phyloP scores from a whole-genome alignment of 352 stramenopile species.

The Globisporangium camurandrum region DNA sequence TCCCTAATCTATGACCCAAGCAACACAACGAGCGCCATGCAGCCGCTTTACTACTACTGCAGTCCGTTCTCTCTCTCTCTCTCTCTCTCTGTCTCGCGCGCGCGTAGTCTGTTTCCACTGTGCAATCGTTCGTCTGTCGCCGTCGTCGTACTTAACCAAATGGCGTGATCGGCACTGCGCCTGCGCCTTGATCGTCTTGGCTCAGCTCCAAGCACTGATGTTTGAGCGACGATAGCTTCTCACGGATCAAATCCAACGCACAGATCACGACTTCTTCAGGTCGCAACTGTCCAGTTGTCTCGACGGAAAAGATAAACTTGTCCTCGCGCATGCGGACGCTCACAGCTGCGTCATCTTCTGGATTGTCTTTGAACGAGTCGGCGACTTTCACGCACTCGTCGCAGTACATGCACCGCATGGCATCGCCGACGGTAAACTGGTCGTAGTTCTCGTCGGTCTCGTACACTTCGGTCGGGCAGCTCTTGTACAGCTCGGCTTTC shows the following conservation, averaged over 20 bases:
- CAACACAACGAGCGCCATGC: neutral
- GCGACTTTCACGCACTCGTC: slow-evolving; percentile 91
- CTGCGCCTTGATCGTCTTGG: slow-evolving; percentile 57
- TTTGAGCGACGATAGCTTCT: slow-evolving; percentile 82
- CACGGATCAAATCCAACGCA: slow-evolving; percentile 77
- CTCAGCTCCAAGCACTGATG: slow-evolving; percentile 82
- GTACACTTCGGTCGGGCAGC: slow-evolving; percentile 92
- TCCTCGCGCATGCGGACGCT: slow-evolving; percentile 84
- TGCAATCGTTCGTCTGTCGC: too few relatives aligned
- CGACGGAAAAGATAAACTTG: slow-evolving; percentile 96
- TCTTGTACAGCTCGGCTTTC: slow-evolving; percentile 93
- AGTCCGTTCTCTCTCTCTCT: too few relatives aligned
- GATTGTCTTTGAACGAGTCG: slow-evolving; percentile 91
- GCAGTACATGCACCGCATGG: slow-evolving; percentile 84
- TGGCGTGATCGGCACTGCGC: slow-evolving; percentile 59
- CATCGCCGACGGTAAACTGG: slow-evolving; percentile 53
- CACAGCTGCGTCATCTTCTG: slow-evolving; percentile 93
- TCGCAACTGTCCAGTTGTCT: slow-evolving; percentile 85
- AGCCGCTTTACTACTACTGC: too few relatives aligned
- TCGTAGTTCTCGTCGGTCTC: slow-evolving; percentile 90
- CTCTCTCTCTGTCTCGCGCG: too few relatives aligned
- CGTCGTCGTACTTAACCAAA: slow-evolving; percentile 49
- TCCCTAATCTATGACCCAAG: neutral
- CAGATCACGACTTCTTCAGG: slow-evolving; percentile 85
- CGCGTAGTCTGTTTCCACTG: too few relatives aligned